Conservation (phyloP, 768 basidiomycete genomes). For the Mycena indigotica region DNA sequence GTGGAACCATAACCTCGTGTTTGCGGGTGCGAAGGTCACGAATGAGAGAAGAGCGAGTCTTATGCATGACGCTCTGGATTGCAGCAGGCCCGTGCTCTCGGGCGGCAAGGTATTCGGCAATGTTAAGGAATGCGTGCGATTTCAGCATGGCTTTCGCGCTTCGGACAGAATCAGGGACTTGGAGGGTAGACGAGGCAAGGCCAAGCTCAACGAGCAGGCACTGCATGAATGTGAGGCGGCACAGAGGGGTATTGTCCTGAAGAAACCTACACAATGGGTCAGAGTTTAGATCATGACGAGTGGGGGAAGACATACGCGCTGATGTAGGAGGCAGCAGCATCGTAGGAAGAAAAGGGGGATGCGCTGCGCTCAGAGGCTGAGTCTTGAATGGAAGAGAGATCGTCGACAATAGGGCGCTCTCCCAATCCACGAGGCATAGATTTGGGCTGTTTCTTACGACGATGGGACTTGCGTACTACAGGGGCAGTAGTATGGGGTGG, state of each 20-base stretch:
- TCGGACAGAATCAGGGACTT: constrained; percentile 63
- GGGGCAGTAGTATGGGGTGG: not conserved
- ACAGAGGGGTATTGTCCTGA: constrained; percentile 46
- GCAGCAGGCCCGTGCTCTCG: constrained; percentile 66
- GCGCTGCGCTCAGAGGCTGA: constrained; percentile 39
- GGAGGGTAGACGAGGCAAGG: constrained; percentile 48
- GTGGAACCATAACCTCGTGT: constrained; percentile 34
- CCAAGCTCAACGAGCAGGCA: constrained; percentile 81
- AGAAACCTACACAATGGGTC: constrained; percentile 45
- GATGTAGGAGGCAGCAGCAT: constrained; percentile 63
- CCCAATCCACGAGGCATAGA: constrained; percentile 29
- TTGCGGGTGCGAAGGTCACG: constrained; percentile 46
- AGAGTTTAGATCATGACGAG: not conserved
- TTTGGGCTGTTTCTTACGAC: not conserved
- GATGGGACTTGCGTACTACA: not conserved
- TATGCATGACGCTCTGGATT: constrained; percentile 62
- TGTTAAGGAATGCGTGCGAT: constrained; percentile 66
- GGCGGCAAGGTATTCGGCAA: constrained; percentile 70
- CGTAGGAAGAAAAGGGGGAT: constrained; percentile 42
- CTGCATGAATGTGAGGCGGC: constrained; percentile 65
- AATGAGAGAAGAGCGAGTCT: constrained; percentile 61
- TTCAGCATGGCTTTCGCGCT: constrained; percentile 72
- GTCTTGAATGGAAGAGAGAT: constrained; percentile 42
- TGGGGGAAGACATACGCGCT: constrained; percentile 51
- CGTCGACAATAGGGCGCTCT: constrained; percentile 51